Conservation (phyloP, 1,139 yeast species). For the Pichia sp. region DNA sequence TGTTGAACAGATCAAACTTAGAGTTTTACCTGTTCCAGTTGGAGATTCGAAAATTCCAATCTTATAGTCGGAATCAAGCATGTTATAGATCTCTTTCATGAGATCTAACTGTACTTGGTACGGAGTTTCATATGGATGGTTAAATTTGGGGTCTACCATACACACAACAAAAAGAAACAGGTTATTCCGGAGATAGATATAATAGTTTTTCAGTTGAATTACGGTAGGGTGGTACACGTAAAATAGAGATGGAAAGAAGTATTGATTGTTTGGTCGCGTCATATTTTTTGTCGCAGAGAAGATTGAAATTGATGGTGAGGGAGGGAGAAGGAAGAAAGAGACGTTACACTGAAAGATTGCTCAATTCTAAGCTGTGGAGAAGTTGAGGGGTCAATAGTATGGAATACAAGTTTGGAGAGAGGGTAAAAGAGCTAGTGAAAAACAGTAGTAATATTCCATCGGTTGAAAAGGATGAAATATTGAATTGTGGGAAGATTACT, state of each 20-base stretch:
- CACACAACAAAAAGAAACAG: too few species aligned
- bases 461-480: constrained; percentile 10
- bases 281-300: too few species aligned
- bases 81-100: constrained; percentile 66
- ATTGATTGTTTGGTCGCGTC: neutral
- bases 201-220: too few species aligned
- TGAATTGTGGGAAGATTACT: constrained; percentile 19
- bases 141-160: constrained; percentile 29
- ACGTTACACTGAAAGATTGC: neutral
- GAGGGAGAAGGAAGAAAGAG: too few species aligned
- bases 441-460: constrained; percentile 1
- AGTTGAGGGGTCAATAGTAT: too few species aligned
- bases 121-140: constrained; percentile 74
- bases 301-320: too few species aligned
- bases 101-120: constrained; percentile 71
- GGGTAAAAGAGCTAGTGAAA: constrained; percentile 9
- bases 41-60: constrained; percentile 89
- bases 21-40: constrained; percentile 91
- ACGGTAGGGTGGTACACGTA: too few species aligned
- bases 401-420: constrained; percentile 15
- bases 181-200: too few species aligned
- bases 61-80: constrained; percentile 51
- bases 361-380: neutral
- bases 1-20: constrained; percentile 78
- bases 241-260: too few species aligned